These are phyloP conservation scores for Colletotrichum zoysiae DNA, from an alignment of 2,329 filamentous ascomycete species.

Conservation along the genomic window DNA sequence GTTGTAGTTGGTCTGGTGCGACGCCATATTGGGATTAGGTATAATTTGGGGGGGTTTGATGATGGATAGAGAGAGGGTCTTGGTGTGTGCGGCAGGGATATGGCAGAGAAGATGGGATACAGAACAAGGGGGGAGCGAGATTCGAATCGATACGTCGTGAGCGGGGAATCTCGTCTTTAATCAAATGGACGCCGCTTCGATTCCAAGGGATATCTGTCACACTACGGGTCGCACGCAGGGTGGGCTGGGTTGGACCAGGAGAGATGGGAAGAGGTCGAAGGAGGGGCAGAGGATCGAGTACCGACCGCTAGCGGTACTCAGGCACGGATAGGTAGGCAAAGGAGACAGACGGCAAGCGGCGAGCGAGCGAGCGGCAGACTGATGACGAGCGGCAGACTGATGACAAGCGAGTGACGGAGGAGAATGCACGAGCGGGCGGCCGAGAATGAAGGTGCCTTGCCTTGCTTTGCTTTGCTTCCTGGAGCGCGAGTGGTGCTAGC, in stretches of 20 bases:
- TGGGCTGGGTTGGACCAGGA: not conserved
- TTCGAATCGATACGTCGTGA: too few species aligned
- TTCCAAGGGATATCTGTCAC: slow-evolving; percentile 11
- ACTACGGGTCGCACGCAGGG: not conserved
- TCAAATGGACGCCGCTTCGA: not conserved
- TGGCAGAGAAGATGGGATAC: not conserved
- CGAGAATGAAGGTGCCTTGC: not conserved
- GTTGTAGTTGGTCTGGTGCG: slow-evolving; percentile 40
- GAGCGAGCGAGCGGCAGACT: not conserved
- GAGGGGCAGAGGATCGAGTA: not conserved
- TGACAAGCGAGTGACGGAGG: slow-evolving; percentile 11
- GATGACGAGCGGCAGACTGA: not conserved
- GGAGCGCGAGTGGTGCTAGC: not conserved
- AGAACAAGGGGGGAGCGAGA: not conserved
- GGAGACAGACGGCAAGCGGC: not conserved
- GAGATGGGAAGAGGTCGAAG: not conserved
- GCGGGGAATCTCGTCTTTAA: not conserved
- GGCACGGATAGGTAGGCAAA: too few species aligned
- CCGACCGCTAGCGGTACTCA: too few species aligned
- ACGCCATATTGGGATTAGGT: slow-evolving; percentile 6
- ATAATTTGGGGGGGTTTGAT: not conserved
- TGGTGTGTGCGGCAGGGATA: not conserved
- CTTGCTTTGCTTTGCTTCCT: not conserved
- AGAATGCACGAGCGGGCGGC: not conserved
- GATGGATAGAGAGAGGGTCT: not conserved